These are phyloP conservation scores for Volvox reticuliferus DNA, from an alignment of 139 green algal species.

Conservation along the genomic window DNA sequence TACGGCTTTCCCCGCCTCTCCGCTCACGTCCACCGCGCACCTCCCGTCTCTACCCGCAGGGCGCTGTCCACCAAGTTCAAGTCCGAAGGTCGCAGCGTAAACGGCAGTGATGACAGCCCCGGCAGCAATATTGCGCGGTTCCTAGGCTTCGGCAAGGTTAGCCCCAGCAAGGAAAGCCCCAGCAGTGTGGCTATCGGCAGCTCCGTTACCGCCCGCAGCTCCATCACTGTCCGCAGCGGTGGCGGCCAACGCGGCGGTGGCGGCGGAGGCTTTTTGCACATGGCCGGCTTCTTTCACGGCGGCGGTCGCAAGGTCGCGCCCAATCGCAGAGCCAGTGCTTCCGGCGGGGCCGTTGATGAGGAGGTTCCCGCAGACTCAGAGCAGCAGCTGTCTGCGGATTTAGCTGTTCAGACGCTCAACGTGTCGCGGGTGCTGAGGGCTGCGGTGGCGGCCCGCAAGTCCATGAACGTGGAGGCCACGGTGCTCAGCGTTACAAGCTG, in stretches of 20 bases:
- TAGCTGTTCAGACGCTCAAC: conserved; percentile 40
- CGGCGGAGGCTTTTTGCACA: not conserved
- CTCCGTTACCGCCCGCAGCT: not conserved
- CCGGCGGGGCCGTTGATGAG: not conserved
- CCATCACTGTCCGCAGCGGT: not conserved
- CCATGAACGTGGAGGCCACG: conserved; percentile 38
- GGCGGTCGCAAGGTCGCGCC: not conserved
- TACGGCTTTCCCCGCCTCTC: not conserved
- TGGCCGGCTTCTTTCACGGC: not conserved
- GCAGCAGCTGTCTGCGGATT: not conserved
- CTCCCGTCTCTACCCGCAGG: not conserved
- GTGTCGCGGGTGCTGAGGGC: conserved; percentile 32
- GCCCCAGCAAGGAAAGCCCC: too few relatives aligned
- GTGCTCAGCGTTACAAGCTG: conserved; percentile 26
- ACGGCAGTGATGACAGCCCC: not conserved
- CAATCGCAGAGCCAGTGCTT: not conserved
- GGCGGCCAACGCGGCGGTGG: not conserved
- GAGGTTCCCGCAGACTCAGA: not conserved
- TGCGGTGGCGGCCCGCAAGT: conserved; percentile 13
- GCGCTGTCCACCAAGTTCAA: conserved; percentile 12
- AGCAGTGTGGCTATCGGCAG: not conserved
- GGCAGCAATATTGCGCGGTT: not conserved
- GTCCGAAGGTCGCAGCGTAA: not conserved
- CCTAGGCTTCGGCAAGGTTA: not conserved
- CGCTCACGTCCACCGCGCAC: not conserved